These are phyloP conservation scores for Aureobasidium zeae DNA, from an alignment of 2,329 filamentous ascomycete species.

Conservation along the genomic window DNA sequence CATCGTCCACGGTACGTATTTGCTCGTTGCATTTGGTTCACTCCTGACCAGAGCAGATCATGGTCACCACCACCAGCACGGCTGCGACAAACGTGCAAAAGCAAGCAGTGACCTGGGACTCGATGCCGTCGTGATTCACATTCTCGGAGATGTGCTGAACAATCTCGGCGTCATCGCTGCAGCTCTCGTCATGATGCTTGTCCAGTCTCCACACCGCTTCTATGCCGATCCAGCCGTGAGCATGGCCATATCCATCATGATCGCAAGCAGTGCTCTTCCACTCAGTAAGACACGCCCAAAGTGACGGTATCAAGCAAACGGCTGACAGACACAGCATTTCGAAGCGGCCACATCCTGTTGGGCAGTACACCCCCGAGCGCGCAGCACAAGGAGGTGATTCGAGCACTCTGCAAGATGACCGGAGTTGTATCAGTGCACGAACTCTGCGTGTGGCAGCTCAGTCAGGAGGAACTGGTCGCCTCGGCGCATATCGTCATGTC, in stretches of 20 bases:
- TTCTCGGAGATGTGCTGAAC: constrained; percentile 64
- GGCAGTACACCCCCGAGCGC: constrained; percentile 56
- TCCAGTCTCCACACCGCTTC: constrained; percentile 48
- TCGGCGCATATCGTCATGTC: constrained; percentile 59
- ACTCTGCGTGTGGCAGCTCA: constrained; percentile 64
- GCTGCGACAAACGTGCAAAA: background rate
- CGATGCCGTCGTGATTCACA: constrained; percentile 60
- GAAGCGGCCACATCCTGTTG: constrained; percentile 56
- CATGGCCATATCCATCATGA: constrained; percentile 64
- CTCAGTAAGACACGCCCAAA: background rate
- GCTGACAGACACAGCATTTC: constrained; percentile 35
- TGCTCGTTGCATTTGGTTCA: background rate
- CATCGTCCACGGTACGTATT: constrained; percentile 39
- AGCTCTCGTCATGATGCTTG: constrained; percentile 60
- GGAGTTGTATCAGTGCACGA: constrained; percentile 61
- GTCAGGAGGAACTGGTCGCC: constrained; percentile 60
- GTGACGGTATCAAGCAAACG: constrained; percentile 37
- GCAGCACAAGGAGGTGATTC: constrained; percentile 52
- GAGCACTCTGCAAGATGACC: constrained; percentile 59
- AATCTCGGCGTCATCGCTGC: constrained; percentile 67
- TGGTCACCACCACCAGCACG: constrained; percentile 9
- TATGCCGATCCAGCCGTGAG: constrained; percentile 65
- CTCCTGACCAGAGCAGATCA: constrained; percentile 8
- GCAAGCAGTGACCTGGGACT: constrained; percentile 54
- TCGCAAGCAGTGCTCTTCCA: constrained; percentile 30